A percentile compares a stretch with the other conserved stretches of the same genome.
Conservation (phyloP, 169 alveolate genomes). For the Babesia gibsoni region DNA sequence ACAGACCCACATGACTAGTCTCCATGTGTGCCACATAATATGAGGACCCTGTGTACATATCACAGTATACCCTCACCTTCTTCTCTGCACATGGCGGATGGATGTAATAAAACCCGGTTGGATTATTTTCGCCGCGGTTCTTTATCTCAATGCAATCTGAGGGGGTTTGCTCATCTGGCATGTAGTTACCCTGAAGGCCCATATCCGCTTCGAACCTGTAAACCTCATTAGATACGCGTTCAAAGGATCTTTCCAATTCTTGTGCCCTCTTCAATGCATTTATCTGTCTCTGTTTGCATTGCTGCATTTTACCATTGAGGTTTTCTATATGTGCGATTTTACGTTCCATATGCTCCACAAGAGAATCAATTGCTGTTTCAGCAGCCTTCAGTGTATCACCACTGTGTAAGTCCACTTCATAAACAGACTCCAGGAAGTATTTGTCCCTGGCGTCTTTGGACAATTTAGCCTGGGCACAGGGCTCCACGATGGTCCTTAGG, state of each 20-base stretch:
- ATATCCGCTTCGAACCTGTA: constrained; percentile 27
- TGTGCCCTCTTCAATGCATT: constrained; percentile 47
- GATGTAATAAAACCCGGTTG: constrained; percentile 85
- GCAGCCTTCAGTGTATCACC: constrained; percentile 67
- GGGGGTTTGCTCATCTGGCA: constrained; percentile 68
- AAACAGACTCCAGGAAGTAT: constrained; percentile 81
- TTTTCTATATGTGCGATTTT: constrained; percentile 46
- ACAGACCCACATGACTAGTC: constrained; percentile 64
- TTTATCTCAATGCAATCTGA: constrained; percentile 81
- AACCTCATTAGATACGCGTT: constrained; percentile 19
- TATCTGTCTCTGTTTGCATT: constrained; percentile 39
- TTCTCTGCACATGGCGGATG: constrained; percentile 78
- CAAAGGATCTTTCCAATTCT: constrained; percentile 27
- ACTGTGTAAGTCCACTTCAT: constrained; percentile 75
- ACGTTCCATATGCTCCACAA: constrained; percentile 50
- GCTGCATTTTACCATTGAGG: constrained; percentile 34
- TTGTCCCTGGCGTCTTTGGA: constrained; percentile 87
- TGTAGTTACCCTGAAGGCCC: constrained; percentile 57
- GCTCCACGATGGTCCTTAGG: constrained; percentile 84
- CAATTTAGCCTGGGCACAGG: constrained; percentile 78
- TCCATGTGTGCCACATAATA: constrained; percentile 70
- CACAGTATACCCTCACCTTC: constrained; percentile 84
- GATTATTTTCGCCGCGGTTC: constrained; percentile 70
- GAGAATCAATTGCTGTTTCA: constrained; percentile 23
- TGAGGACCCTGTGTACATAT: constrained; percentile 80